Base-by-base conservation (phyloP, 176 grass and related monocot species). In the Cenchrus americanus region DNA sequence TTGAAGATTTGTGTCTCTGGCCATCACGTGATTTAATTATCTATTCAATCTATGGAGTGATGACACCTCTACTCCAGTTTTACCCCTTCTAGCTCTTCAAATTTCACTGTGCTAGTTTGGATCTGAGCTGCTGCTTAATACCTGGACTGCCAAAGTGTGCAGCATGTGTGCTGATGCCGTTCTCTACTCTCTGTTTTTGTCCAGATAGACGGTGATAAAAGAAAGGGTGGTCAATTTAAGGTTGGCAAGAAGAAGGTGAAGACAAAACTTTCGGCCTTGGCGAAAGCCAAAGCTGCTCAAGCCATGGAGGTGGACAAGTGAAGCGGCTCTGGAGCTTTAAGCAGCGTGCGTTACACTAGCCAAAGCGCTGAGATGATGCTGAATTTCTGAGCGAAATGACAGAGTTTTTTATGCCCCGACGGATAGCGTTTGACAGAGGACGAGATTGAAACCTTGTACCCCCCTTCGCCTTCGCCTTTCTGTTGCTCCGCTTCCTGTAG, bases 211-310 rank as follows among this genome's bases (percentile, higher is more conserved):
- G 92, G 85, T 85, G 87, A 80, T 0, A 87, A 48, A 67, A 90
- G 61, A 68, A 88, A 90, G n/a, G 75, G 78, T 44, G 53, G 85
- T 0, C 90, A 73, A 22, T 98, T 98, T 90, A 93, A 93, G 81
- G 91, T 94, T 7, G 93, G 96, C 69, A 90, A 89, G 88, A 96
- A 94, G 80, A 92, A 90, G 73, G 77, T 99, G 73, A 96, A 96
- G 84, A 99, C 93, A 14, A 94, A 92, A 63, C 74, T 99, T 80
- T 87, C 93, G 18, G 88, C 91, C 26, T 82, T 96, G 37, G 6
- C 73, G 14, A 98, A 98, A 78, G 89, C 89, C 40, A 98, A 96
- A 87, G 87, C 86, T 59, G 66, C 80, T 0, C 96, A 96, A 86
- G 96, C 91, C 69, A 98, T 94, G 85, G 84, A 94, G 89, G 57